Percentiles rank a stretch among this genome's conserved stretches.
Evolutionary conservation across 1,284 basidiomycete species (phyloP).

Genomic region (Hypsizygus ulmarius): DNA sequence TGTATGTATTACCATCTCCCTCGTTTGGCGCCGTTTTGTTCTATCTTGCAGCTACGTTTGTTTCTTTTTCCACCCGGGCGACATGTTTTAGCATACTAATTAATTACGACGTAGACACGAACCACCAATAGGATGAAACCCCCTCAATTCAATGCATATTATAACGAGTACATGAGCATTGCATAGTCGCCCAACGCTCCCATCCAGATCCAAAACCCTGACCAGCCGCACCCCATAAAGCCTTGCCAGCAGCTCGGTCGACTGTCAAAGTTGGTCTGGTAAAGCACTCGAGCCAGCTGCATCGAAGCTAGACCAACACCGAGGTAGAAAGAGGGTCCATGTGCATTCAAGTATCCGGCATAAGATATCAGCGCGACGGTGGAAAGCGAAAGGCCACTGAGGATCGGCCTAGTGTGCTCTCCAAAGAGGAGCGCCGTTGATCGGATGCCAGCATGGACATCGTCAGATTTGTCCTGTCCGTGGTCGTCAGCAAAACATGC

Average conservation of each 20-base stretch:
- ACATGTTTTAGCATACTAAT: neutral
- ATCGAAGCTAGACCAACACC: conserved; percentile 72
- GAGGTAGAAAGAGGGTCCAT: conserved; percentile 78
- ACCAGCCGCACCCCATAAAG: conserved; percentile 86
- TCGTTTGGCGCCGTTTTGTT: neutral
- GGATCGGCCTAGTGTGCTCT: conserved; percentile 71
- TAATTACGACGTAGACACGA: neutral
- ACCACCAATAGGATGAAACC: neutral
- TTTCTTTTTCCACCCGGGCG: neutral
- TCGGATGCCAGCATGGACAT: conserved; percentile 85
- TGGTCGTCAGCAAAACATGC: conserved; percentile 7
- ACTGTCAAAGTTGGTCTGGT: conserved; percentile 73
- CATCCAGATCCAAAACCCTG: conserved; percentile 88
- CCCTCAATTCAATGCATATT: neutral
- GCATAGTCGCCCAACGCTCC: conserved; percentile 81
- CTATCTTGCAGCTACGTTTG: neutral
- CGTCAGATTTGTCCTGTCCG: conserved; percentile 87
- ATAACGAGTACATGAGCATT: conserved; percentile 28
- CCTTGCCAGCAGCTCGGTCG: conserved; percentile 90
- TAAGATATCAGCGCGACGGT: conserved; percentile 76
- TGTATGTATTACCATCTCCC: conserved; percentile 12
- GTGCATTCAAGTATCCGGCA: conserved; percentile 77
- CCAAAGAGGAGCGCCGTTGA: conserved; percentile 94
- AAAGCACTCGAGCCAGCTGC: conserved; percentile 84
- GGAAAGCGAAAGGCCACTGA: conserved; percentile 67